phyloP scores from a whole-genome alignment of 768 basidiomycete species.

The Clathrus columnatus region DNA sequence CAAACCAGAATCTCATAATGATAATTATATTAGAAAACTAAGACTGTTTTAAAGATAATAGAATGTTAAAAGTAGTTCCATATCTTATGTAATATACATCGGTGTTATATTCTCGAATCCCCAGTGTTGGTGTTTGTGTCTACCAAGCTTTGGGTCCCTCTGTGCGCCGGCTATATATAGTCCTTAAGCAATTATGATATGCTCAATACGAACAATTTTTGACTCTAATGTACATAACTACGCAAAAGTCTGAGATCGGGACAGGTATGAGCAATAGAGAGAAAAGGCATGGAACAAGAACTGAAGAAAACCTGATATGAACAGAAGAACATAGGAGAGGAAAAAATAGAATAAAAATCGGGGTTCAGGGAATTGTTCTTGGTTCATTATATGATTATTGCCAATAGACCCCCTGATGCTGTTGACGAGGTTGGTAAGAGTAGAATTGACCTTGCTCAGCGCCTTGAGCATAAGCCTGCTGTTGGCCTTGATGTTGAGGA shows the following conservation, averaged over 20 bases:
- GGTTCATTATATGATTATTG: conserved; percentile 21
- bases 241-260: not conserved
- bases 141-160: no score
- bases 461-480: conserved; percentile 45
- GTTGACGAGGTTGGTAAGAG: conserved; percentile 59
- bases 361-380: conserved; percentile 1
- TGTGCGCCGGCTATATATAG: no score
- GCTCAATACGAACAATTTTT: no score
- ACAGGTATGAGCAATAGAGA: conserved; percentile 10
- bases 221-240: not conserved
- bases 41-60: no score
- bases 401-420: conserved; percentile 59
- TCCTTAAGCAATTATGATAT: no score
- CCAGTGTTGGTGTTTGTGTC: no score
- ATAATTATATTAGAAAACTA: no score
- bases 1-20: no score
- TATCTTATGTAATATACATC: no score
- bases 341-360: conserved; percentile 11
- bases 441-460: conserved; percentile 62
- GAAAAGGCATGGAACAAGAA: conserved; percentile 17
- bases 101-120: no score
- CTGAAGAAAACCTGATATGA: conserved; percentile 6
- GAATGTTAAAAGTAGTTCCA: no score
- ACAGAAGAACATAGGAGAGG: conserved; percentile 10
- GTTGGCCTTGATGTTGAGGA: conserved; percentile 37